Evolutionary conservation across 2,329 filamentous ascomycete species (phyloP).

Genomic region (Massarina eburnea): DNA sequence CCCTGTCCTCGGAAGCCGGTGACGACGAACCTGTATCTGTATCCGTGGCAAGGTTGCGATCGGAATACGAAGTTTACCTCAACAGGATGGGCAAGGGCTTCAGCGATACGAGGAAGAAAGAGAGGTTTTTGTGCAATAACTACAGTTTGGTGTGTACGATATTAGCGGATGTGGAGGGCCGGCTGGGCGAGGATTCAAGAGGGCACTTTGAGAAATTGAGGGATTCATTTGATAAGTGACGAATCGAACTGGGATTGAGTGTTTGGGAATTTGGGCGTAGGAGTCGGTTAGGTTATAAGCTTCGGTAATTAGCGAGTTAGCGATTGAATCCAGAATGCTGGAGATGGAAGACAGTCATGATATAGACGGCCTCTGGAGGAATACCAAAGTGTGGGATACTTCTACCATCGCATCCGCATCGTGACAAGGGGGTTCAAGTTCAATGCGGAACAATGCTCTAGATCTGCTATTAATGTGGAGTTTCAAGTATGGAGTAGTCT

Average conservation of each 20-base stretch:
- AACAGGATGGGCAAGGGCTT: constrained; percentile 74
- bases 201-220: constrained; percentile 69
- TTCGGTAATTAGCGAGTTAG: too few species aligned
- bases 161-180: constrained; percentile 70
- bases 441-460: too few species aligned
- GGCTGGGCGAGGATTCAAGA: constrained; percentile 73
- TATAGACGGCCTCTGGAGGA: too few species aligned
- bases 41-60: constrained; percentile 73
- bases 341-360: too few species aligned
- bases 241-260: background rate
- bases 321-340: too few species aligned
- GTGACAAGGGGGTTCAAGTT: too few species aligned
- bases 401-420: too few species aligned
- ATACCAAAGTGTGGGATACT: too few species aligned
- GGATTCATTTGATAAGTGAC: constrained; percentile 39
- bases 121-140: constrained; percentile 92
- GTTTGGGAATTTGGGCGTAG: too few species aligned
- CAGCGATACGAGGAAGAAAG: constrained; percentile 75
- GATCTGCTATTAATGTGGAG: too few species aligned
- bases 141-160: constrained; percentile 94
- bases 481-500: too few species aligned
- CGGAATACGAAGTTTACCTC: constrained; percentile 82
- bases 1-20: constrained; percentile 83
- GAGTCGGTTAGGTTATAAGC: too few species aligned
- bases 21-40: constrained; percentile 91